These are phyloP conservation scores for Penicillium macrosclerotiorum DNA, from an alignment of 495 filamentous ascomycete species.

Conservation along the genomic window DNA sequence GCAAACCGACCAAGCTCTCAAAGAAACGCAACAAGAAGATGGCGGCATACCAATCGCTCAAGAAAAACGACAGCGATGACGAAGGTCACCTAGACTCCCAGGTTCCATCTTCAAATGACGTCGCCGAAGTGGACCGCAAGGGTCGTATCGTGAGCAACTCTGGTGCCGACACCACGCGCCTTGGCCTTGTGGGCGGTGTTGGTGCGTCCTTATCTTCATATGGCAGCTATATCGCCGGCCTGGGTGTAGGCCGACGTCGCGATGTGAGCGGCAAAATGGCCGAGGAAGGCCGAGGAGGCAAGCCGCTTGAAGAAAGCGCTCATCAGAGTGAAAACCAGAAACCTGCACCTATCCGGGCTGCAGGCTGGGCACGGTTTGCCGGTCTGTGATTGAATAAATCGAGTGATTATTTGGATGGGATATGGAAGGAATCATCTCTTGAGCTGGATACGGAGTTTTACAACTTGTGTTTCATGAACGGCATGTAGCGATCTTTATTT, in stretches of 20 bases:
- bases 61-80: conserved; percentile 31
- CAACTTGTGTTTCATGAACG: conserved; percentile 15
- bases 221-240: conserved; percentile 57
- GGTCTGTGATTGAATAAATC: conserved; percentile 29
- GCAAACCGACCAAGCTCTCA: conserved; percentile 32
- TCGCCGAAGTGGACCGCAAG: conserved; percentile 39
- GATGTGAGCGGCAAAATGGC: conserved; percentile 83
- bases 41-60: conserved; percentile 35
- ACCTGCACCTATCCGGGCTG: conserved; percentile 29
- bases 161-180: conserved; percentile 36
- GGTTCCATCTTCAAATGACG: conserved; percentile 23
- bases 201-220: conserved; percentile 43
- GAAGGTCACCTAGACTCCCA: conserved; percentile 13
- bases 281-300: conserved; percentile 72
- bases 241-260: conserved; percentile 49
- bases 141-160: conserved; percentile 53
- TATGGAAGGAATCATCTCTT: conserved; percentile 7
- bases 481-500: conserved; percentile 23
- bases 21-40: conserved; percentile 36
- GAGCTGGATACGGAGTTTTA: conserved; percentile 16
- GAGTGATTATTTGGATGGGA: conserved; percentile 2
- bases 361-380: conserved; percentile 49
- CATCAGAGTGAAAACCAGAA: conserved; percentile 4
- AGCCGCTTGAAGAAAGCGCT: conserved; percentile 13
- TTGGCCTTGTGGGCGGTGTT: conserved; percentile 15